Conservation (phyloP, 495 filamentous ascomycete genomes). For the Penicillium roqueforti region DNA sequence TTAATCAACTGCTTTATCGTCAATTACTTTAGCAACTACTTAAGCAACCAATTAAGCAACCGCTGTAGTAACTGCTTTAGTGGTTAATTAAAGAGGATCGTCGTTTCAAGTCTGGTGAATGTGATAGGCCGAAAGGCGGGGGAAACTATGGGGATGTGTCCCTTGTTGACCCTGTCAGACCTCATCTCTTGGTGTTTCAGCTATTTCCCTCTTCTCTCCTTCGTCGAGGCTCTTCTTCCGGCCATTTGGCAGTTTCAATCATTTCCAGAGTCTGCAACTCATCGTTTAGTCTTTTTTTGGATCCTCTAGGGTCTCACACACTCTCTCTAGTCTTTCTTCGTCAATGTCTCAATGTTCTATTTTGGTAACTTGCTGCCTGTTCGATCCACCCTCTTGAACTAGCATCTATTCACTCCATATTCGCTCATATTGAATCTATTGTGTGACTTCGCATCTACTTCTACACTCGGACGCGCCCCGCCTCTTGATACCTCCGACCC, state of each 20-base stretch:
- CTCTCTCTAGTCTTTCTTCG: background rate
- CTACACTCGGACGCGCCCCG: background rate
- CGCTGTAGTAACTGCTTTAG: too few relatives aligned
- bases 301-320: background rate
- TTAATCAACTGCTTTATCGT: too few relatives aligned
- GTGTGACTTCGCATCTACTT: background rate
- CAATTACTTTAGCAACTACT: too few relatives aligned
- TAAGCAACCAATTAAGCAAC: too few relatives aligned
- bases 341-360: background rate
- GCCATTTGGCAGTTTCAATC: background rate
- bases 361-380: conserved; percentile 5
- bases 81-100: conserved; percentile 29
- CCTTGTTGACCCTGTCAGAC: conserved; percentile 13
- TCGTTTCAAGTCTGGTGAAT: conserved; percentile 16
- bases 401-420: background rate
- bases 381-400: background rate
- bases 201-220: conserved; percentile 3
- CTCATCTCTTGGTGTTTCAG: conserved; percentile 23
- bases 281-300: background rate
- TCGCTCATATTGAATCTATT: background rate
- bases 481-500: background rate
- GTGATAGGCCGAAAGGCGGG: conserved; percentile 21
- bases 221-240: background rate
- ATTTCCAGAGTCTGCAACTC: background rate
- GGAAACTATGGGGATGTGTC: background rate